Conservation (phyloP, 768 basidiomycete species). For the Mycena amicta region DNA sequence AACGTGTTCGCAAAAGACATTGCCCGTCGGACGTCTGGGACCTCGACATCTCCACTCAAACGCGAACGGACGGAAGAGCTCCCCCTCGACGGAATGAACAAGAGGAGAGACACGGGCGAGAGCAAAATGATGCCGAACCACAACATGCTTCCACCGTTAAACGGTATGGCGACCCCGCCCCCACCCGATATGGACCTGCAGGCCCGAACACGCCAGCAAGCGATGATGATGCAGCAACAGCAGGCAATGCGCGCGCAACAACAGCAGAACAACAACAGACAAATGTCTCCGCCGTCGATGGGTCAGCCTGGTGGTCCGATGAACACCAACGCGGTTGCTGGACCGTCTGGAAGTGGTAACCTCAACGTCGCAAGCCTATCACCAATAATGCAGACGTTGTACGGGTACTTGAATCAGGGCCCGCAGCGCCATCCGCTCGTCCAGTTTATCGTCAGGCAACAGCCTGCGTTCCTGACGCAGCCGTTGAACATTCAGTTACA, state of each 20-base stretch:
- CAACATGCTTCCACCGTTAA: slow-evolving; percentile 42
- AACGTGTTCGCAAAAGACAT: slow-evolving; percentile 65
- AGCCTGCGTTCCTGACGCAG: slow-evolving; percentile 57
- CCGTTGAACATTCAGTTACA: slow-evolving; percentile 61
- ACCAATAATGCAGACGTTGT: slow-evolving; percentile 45
- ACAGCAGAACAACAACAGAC: slow-evolving; percentile 34
- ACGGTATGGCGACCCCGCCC: not conserved
- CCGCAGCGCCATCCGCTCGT: slow-evolving; percentile 56
- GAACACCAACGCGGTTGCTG: slow-evolving; percentile 25
- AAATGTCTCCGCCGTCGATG: slow-evolving; percentile 46
- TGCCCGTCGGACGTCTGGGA: slow-evolving; percentile 37
- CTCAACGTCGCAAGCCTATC: slow-evolving; percentile 21
- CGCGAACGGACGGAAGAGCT: slow-evolving; percentile 62
- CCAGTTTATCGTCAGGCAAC: slow-evolving; percentile 51
- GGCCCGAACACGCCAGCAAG: slow-evolving; percentile 10
- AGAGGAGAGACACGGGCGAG: slow-evolving; percentile 74
- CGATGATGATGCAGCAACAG: slow-evolving; percentile 7
- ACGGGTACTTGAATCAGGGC: slow-evolving; percentile 38
- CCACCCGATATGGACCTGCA: not conserved
- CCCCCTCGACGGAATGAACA: slow-evolving; percentile 41
- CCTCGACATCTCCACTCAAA: slow-evolving; percentile 50
- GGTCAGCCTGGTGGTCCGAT: slow-evolving; percentile 9
- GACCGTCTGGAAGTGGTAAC: slow-evolving; percentile 22
- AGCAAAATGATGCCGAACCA: slow-evolving; percentile 39
- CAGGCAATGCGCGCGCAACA: slow-evolving; percentile 35